Base-by-base conservation (phyloP, 345 rosid species). In the Salix dunnii region DNA sequence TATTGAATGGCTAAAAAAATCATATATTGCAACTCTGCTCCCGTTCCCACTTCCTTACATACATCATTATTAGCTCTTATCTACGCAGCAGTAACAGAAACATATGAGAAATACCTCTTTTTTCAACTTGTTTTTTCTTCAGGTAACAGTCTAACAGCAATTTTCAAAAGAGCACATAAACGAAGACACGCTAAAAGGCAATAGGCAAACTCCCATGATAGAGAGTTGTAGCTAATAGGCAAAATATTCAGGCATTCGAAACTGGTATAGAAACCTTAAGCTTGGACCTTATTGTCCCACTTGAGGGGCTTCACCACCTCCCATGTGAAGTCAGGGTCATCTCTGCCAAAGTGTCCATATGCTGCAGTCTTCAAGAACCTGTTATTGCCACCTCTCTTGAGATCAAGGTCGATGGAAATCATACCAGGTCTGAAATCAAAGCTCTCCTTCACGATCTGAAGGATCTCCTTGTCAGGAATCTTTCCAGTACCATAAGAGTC, bases 371-470 rank as follows among this genome's bases (percentile, higher is more conserved):
- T 92, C 86, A 92, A 82, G 81, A 91, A 91, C 84, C 97, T 87
- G 48, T 85, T 76, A 51, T 87, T 92, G 73, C 97, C 93, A 70
- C 95, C 97, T 76, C 94, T 87, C 82, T 88, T 89, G 74, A 92
- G 90, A 75, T 92, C 96, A 63, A 92, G 86, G 79, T 91, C 86
- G 75, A 85, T 91, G 60, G 91, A 83, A 73, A 92, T 92, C 97
- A 91, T 91, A 17, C 96, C 94, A 40, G 97, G 97, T 88, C 96
- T 89, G 82, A 92, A 92, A 80, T 92, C 94, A 46, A 92, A 92
- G 78, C 60, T 89, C 86, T 92, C 91, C 88, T 92, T 92, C 74
- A 92, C 92, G 33, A 91, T 92, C 85, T 89, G 79, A 70, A 92
- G 96, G 68, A 92, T 91, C 78, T 92, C 97, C 85, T 89, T 90